These are phyloP conservation scores for Phaseolus coccineus DNA, from an alignment of 331 rosid species.

Conservation along the genomic window DNA sequence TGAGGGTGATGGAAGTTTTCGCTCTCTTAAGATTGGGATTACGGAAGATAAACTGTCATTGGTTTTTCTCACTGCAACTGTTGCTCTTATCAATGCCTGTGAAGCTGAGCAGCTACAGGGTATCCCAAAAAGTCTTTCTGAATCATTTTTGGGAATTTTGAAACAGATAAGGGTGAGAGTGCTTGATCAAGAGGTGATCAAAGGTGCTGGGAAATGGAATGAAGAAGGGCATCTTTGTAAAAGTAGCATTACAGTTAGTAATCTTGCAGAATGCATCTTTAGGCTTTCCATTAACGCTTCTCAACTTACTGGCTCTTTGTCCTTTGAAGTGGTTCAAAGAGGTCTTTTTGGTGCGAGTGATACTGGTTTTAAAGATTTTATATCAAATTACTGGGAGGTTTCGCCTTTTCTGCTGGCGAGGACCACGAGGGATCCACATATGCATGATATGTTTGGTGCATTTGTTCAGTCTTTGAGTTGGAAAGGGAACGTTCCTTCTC, in stretches of 20 bases:
- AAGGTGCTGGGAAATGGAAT: constrained; percentile 37
- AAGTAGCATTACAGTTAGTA: constrained; percentile 60
- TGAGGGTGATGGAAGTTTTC: constrained; percentile 43
- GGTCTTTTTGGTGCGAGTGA: constrained; percentile 60
- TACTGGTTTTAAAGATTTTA: constrained; percentile 64
- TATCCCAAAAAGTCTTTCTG: constrained; percentile 53
- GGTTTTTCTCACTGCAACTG: constrained; percentile 59
- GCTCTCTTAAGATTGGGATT: constrained; percentile 56
- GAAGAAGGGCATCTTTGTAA: constrained; percentile 46
- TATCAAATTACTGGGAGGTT: constrained; percentile 73
- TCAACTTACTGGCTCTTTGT: constrained; percentile 46
- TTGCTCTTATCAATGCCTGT: constrained; percentile 65
- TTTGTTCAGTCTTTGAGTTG: constrained; percentile 52
- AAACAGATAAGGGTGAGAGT: constrained; percentile 60
- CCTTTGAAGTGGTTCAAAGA: constrained; percentile 55
- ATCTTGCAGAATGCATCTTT: constrained; percentile 73
- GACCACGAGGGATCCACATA: constrained; percentile 40
- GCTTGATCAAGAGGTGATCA: constrained; percentile 45
- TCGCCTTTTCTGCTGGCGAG: constrained; percentile 59
- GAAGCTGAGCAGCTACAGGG: constrained; percentile 56
- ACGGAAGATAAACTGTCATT: constrained; percentile 59
- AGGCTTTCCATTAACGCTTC: constrained; percentile 64
- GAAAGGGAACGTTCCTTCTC: constrained; percentile 53
- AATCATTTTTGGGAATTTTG: constrained; percentile 50
- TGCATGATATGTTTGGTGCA: constrained; percentile 54